Conservation (phyloP, 176 grass and related monocot species). For the Lolium perenne region DNA sequence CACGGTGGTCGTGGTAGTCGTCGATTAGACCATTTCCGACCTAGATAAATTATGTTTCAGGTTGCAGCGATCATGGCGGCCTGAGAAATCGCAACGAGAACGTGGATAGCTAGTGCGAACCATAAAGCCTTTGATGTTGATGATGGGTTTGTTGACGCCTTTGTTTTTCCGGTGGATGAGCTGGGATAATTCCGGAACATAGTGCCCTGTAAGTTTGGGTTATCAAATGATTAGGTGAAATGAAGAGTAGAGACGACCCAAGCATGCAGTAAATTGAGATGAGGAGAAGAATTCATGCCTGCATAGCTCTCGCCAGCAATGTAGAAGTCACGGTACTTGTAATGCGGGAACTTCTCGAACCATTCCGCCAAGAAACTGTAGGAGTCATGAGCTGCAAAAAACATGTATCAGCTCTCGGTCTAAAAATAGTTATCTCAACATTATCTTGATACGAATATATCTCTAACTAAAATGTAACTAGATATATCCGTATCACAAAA, state of each 20-base stretch:
- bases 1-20: conserved; percentile 34
- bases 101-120: not conserved
- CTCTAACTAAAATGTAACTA: no score
- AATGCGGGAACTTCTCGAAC: conserved; percentile 65
- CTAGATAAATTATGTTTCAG: not conserved
- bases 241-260: no score
- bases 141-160: not conserved
- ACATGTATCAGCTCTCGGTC: no score
- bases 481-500: no score
- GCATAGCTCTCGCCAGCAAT: conserved; percentile 77
- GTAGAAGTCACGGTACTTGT: conserved; percentile 74
- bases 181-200: conserved; percentile 44
- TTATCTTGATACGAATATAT: no score
- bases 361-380: conserved; percentile 57
- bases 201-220: conserved; percentile 26
- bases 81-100: no score
- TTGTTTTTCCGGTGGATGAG: conserved; percentile 26
- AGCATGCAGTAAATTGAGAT: not conserved
- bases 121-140: conserved; percentile 51
- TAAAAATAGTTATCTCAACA: no score
- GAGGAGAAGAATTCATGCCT: not conserved
- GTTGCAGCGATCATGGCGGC: no score
- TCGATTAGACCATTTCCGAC: conserved; percentile 62
- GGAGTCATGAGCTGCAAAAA: conserved; percentile 45
- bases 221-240: not conserved